These are phyloP conservation scores for Cladorrhinum sp. DNA, from an alignment of 2,329 filamentous ascomycete species.

Conservation along the genomic window DNA sequence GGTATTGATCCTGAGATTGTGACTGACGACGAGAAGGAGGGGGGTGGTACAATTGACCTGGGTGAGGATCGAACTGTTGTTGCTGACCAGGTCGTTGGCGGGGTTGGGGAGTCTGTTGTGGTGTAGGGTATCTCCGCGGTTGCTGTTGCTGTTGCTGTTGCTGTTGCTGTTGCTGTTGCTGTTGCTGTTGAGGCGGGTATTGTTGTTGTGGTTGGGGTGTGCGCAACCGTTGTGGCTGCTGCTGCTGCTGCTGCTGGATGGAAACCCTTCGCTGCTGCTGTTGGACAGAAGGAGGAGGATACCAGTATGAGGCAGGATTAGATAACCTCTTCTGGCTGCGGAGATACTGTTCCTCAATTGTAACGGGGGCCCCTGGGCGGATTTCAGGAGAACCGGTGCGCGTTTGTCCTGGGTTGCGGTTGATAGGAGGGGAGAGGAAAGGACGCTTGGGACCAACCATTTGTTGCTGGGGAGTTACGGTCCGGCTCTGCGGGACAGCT, in stretches of 20 bases:
- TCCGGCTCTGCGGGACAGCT: background rate
- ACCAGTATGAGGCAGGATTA: slow-evolving; percentile 21
- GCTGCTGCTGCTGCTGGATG: background rate
- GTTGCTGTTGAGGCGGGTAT: background rate
- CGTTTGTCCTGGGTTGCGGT: slow-evolving; percentile 22
- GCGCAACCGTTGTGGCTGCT: background rate
- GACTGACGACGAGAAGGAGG: slow-evolving; percentile 12
- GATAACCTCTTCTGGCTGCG: slow-evolving; percentile 17
- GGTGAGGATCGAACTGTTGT: slow-evolving; percentile 10
- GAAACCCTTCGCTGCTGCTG: slow-evolving; percentile 1
- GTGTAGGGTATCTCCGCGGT: slow-evolving; percentile 1
- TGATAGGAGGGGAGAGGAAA: slow-evolving; percentile 21
- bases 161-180: slow-evolving; percentile 4
- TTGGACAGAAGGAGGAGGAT: slow-evolving; percentile 1
- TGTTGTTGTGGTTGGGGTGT: background rate
- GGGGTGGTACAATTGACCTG: slow-evolving; percentile 9
- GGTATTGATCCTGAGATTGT: slow-evolving; percentile 9
- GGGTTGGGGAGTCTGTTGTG: slow-evolving; percentile 12
- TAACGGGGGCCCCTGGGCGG: slow-evolving; percentile 20
- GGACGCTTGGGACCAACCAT: slow-evolving; percentile 4
- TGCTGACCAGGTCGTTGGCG: slow-evolving; percentile 5
- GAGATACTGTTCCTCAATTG: slow-evolving; percentile 15
- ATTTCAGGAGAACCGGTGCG: slow-evolving; percentile 28
- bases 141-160: slow-evolving; percentile 3
- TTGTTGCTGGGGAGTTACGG: background rate